These are phyloP conservation scores for Macaranga tanarius DNA, from an alignment of 441 rosid species.

Conservation along the genomic window DNA sequence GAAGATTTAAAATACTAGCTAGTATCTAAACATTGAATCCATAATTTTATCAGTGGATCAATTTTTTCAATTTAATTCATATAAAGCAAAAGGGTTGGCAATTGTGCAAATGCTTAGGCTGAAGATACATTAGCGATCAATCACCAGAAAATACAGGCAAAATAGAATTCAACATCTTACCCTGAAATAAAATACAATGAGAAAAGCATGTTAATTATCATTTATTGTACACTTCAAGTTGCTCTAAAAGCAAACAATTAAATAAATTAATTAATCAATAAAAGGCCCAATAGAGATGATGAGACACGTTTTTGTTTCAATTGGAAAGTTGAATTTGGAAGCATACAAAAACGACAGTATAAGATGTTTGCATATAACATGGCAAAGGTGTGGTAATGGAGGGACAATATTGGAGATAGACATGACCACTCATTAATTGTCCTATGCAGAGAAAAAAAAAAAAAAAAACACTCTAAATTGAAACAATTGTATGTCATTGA, in stretches of 20 bases:
- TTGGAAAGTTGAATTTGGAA: background rate
- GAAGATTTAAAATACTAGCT: too few species aligned
- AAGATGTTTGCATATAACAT: background rate
- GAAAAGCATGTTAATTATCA: too few species aligned
- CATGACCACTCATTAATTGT: slow-evolving; percentile 5
- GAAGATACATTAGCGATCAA: too few species aligned
- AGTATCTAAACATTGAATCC: too few species aligned
- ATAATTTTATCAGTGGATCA: too few species aligned
- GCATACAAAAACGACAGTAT: background rate
- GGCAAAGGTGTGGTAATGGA: slow-evolving; percentile 5
- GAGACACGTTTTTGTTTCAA: background rate
- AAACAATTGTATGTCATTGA: background rate
- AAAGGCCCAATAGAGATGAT: background rate
- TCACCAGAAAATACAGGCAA: too few species aligned
- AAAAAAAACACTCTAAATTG: background rate
- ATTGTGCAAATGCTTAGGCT: too few species aligned
- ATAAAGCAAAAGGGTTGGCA: too few species aligned
- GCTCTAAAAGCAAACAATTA: background rate
- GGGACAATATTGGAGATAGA: slow-evolving; percentile 1
- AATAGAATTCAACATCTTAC: too few species aligned
- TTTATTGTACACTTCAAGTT: background rate
- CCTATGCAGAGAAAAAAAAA: background rate
- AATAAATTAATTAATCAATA: too few species aligned
- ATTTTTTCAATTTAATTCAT: too few species aligned
- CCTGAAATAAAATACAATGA: too few species aligned